Base-by-base conservation (phyloP, 768 basidiomycete genomes). In the Tylopilus subfusipes region DNA sequence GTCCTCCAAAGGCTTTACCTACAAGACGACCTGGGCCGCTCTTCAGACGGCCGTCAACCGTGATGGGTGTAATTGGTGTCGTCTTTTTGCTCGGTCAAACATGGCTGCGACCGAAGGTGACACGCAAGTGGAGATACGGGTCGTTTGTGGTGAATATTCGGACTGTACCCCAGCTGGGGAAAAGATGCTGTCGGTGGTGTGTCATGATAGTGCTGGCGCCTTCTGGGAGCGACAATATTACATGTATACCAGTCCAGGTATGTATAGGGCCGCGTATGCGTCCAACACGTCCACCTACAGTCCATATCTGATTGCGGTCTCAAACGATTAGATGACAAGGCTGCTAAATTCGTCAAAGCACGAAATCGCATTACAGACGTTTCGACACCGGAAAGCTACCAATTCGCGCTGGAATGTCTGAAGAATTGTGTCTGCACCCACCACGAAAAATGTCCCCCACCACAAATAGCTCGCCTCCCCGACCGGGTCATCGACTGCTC, bases 321-420 rank as follows among this genome's bases (percentile, higher is more conserved):
- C 48, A 4, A 38, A 48, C 8, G 27, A 4, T n/a, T 16, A 50
- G 49, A 31, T 21, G 49, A 50, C 11, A 50, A 30, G 14, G 49
- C 49, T 9, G 39, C 49, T 8, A 50, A 31, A n/a, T 50, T 40
- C 11, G 29, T 50, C 5, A 50, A 50, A 22, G 49, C 49, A 31
- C 49, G 49, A 50, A n/a, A 50, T 30, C 49, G 49, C 19, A 42
- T 42, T 31, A 50, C 48, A 21, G 48, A 50, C 21, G 19, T 50
- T 22, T 40, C 48, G 21, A 22, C 48, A 5, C 38, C 38, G 9
- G 29, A 50, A 30, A 50, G 48, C 27, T 50, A 50, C 29, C 19
- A 30, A 18, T 16, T 50, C 3, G 48, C 39, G 13, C 29, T 40
- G 4, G 48, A 22, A 16, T 50, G 48, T 29, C 2, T 50, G n/a